A percentile compares a stretch with the other conserved stretches of the same genome.
Conservation (phyloP, 129 eudicot species). For the Pulicaria dysenterica region DNA sequence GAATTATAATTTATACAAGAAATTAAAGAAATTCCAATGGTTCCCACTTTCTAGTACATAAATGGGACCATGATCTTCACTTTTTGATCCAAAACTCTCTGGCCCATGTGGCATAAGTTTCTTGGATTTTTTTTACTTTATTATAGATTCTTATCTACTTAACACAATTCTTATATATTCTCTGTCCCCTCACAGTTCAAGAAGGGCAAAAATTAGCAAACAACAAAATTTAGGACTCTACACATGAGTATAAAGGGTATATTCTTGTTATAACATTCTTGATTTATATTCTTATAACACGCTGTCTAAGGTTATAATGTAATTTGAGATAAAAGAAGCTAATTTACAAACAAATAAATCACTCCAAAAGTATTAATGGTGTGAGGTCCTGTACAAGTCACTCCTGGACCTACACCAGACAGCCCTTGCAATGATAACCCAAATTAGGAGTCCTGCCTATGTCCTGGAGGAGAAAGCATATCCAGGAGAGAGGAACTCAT, state of each 20-base stretch:
- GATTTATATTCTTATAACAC: too few species aligned
- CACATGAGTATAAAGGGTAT: background rate
- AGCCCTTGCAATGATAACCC: too few species aligned
- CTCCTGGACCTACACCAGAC: too few species aligned
- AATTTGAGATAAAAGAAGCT: too few species aligned
- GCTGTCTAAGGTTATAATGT: too few species aligned
- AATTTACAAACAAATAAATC: too few species aligned
- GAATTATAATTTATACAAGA: background rate
- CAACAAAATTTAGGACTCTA: constrained; percentile 14
- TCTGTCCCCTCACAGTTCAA: background rate
- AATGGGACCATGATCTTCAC: constrained; percentile 18
- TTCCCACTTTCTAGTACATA: constrained; percentile 30
- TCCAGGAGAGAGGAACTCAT: too few species aligned
- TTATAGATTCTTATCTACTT: background rate
- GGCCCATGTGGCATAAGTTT: constrained; percentile 31
- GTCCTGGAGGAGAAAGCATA: too few species aligned
- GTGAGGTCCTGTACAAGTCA: too few species aligned
- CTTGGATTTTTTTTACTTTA: constrained; percentile 1
- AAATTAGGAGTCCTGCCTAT: too few species aligned
- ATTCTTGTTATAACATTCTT: too few species aligned
- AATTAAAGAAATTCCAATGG: constrained; percentile 9
- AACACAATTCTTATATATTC: constrained; percentile 23
- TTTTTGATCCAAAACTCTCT: constrained; percentile 28
- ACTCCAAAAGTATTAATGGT: too few species aligned
- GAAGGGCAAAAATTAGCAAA: background rate